A percentile compares a stretch with the other conserved stretches of the same genome.
Conservation (phyloP, 495 filamentous ascomycete genomes). For the Letharia columbiana region DNA sequence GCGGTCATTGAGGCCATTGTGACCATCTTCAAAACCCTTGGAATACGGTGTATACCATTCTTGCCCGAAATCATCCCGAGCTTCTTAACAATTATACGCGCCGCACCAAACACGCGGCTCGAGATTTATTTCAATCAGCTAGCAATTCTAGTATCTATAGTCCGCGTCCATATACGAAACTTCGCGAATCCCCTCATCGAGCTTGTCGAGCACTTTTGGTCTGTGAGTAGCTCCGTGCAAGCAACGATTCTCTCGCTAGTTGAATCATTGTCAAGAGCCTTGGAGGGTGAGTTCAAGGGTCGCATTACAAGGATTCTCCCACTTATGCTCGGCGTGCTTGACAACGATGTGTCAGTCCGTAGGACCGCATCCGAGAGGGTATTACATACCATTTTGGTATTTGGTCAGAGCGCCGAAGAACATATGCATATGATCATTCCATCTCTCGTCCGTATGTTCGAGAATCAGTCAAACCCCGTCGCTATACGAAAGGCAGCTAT, state of each 20-base stretch:
- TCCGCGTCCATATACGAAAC: conserved; percentile 88
- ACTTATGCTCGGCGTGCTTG: conserved; percentile 86
- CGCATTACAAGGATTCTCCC: conserved; percentile 84
- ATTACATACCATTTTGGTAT: conserved; percentile 88
- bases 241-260: conserved; percentile 84
- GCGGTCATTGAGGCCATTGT: conserved; percentile 97
- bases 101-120: conserved; percentile 59
- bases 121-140: conserved; percentile 97
- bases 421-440: conserved; percentile 99
- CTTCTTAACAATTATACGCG: conserved; percentile 77
- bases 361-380: conserved; percentile 77
- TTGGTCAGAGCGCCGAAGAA: conserved; percentile 92
- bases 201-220: conserved; percentile 81
- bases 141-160: conserved; percentile 84
- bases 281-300: conserved; percentile 93
- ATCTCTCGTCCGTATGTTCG: conserved; percentile 85
- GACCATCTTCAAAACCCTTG: conserved; percentile 93
- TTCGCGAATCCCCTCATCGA: conserved; percentile 76
- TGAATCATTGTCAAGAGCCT: conserved; percentile 82
- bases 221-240: conserved; percentile 63
- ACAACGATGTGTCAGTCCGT: conserved; percentile 65
- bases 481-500: conserved; percentile 80
- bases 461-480: conserved; percentile 67
- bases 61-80: conserved; percentile 87
- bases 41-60: conserved; percentile 90